These are phyloP conservation scores for Trichoderma guizhouense DNA, from an alignment of 2,329 filamentous ascomycete species.

Conservation along the genomic window DNA sequence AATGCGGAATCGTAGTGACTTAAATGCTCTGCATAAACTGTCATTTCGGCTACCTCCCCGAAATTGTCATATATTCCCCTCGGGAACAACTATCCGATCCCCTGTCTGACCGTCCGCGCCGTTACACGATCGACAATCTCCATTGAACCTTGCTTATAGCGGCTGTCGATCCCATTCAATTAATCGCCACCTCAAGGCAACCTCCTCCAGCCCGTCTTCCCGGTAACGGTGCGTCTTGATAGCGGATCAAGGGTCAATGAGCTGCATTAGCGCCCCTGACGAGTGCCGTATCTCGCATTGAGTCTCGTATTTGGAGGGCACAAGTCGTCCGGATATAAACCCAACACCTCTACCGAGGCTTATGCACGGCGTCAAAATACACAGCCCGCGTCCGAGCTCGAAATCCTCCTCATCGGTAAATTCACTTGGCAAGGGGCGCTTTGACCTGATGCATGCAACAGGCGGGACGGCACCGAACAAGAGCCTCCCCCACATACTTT, in stretches of 20 bases:
- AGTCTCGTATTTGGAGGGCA: not conserved
- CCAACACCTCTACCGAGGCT: not conserved
- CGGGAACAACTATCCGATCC: not conserved
- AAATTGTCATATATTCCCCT: not conserved
- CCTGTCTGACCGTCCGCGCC: not conserved
- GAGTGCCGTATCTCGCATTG: not conserved
- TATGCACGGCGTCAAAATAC: not conserved
- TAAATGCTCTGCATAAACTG: not conserved
- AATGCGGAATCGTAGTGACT: not conserved
- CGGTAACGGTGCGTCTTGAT: not conserved
- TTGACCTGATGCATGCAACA: not conserved
- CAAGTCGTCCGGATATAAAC: not conserved
- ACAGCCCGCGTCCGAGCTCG: not conserved
- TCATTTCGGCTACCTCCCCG: not conserved
- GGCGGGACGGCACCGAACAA: not conserved
- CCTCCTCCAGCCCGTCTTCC: not conserved
- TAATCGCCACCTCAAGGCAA: constrained; percentile 12
- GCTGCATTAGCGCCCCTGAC: not conserved
- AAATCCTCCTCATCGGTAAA: constrained; percentile 2
- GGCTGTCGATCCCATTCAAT: constrained; percentile 4
- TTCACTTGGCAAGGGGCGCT: not conserved
- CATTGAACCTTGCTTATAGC: not conserved
- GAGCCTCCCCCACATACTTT: not conserved
- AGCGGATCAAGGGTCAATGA: not conserved
- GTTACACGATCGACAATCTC: not conserved